phyloP scores from a whole-genome alignment of 768 basidiomycete genomes.

The Sarcomyxa edulis region DNA sequence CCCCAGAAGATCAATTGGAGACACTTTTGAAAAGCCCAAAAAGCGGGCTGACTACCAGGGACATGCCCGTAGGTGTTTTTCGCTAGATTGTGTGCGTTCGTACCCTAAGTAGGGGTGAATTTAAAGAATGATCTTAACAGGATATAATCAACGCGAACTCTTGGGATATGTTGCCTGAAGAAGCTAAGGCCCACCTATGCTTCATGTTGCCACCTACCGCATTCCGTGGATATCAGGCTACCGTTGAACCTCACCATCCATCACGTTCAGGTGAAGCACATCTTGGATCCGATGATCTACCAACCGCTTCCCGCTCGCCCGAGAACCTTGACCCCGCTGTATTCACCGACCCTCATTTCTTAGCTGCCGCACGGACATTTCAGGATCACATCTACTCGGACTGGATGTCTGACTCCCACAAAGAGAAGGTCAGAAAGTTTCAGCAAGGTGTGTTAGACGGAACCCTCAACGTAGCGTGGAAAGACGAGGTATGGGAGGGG shows the following conservation, averaged over 20 bases:
- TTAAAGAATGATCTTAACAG: conserved; percentile 21
- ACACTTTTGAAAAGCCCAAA: too few species aligned
- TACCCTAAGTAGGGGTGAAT: background rate
- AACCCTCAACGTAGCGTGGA: conserved; percentile 51
- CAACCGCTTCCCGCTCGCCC: conserved; percentile 7
- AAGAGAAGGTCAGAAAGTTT: conserved; percentile 35
- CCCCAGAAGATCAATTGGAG: too few species aligned
- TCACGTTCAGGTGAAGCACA: conserved; percentile 16
- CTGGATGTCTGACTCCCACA: conserved; percentile 42
- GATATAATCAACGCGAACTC: conserved; percentile 41
- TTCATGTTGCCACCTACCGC: conserved; percentile 42
- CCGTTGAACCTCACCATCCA: conserved; percentile 33
- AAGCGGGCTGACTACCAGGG: too few species aligned
- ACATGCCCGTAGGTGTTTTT: too few species aligned
- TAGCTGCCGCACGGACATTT: conserved; percentile 50
- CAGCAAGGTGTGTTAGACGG: conserved; percentile 38
- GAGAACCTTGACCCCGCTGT: conserved; percentile 27
- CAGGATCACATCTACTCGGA: conserved; percentile 55
- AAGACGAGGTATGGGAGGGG: conserved; percentile 56
- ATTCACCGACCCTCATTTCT: conserved; percentile 49
- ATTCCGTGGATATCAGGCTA: conserved; percentile 26
- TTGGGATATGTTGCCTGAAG: conserved; percentile 41
- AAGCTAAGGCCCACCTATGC: conserved; percentile 30
- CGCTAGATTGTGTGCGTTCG: too few species aligned
- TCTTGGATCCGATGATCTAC: conserved; percentile 6